These are phyloP conservation scores for Debaryomyces prosopidis DNA, from an alignment of 805 yeast genomes.

Conservation along the genomic window DNA sequence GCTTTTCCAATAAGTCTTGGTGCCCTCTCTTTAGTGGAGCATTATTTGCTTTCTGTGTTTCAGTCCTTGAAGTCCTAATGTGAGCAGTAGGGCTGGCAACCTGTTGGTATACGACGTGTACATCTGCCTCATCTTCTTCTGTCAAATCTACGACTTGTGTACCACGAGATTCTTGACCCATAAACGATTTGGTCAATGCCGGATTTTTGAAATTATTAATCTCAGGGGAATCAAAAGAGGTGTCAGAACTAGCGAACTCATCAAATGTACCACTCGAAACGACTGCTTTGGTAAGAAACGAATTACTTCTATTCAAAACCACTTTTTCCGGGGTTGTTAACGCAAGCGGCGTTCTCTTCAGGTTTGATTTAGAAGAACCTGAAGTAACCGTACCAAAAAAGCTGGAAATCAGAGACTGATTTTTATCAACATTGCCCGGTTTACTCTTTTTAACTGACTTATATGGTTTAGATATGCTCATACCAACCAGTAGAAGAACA, in stretches of 20 bases:
- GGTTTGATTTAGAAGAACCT: not conserved
- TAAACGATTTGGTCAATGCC: slow-evolving; percentile 14
- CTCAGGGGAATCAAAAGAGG: slow-evolving; percentile 40
- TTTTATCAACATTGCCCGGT: slow-evolving; percentile 1
- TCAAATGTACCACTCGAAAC: slow-evolving; percentile 26
- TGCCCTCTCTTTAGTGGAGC: slow-evolving; percentile 20
- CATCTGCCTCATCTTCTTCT: slow-evolving; percentile 4
- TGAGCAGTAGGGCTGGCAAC: slow-evolving; percentile 1
- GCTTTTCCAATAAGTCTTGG: slow-evolving; percentile 17
- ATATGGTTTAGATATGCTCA: slow-evolving; percentile 8
- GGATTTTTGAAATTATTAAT: slow-evolving; percentile 39
- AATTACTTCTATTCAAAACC: slow-evolving; percentile 16
- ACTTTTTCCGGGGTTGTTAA: slow-evolving; percentile 13
- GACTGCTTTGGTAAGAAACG: slow-evolving; percentile 19
- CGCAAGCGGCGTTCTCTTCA: not conserved
- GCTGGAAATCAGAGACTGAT: slow-evolving; percentile 28
- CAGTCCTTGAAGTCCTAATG: not conserved
- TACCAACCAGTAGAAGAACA: not conserved
- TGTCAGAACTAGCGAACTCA: slow-evolving; percentile 30
- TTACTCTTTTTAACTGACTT: slow-evolving; percentile 5
- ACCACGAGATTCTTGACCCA: not conserved
- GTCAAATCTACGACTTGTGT: slow-evolving; percentile 9
- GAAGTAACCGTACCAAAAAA: slow-evolving; percentile 19
- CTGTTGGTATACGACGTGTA: slow-evolving; percentile 3
- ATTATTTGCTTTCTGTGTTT: not conserved